Evolutionary conservation across 257 asterid species (phyloP).

Genomic region (Solanum pinnatisectum): DNA sequence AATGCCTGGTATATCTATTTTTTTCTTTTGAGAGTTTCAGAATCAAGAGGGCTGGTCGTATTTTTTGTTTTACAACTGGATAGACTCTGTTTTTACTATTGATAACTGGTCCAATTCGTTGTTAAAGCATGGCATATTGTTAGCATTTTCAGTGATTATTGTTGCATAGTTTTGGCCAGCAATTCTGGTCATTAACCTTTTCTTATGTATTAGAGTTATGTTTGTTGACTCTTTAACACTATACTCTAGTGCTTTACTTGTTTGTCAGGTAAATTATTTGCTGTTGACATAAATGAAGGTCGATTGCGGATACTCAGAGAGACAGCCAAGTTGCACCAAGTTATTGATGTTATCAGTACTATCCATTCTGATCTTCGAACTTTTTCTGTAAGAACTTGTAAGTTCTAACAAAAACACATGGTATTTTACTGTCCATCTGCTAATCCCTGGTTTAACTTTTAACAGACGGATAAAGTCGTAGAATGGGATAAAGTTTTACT

Average conservation of each 20-base stretch:
- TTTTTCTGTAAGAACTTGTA: constrained; percentile 40
- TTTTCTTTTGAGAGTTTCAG: not conserved
- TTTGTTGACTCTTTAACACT: not conserved
- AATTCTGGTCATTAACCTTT: not conserved
- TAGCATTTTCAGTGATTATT: not conserved
- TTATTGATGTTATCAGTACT: constrained; percentile 44
- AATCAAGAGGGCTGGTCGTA: not conserved
- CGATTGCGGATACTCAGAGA: constrained; percentile 83
- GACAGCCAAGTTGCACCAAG: constrained; percentile 68
- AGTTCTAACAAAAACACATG: not conserved
- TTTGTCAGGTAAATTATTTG: constrained; percentile 59
- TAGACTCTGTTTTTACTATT: not conserved
- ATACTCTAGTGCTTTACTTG: not conserved
- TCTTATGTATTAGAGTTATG: not conserved
- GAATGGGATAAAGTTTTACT: constrained; percentile 81
- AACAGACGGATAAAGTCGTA: constrained; percentile 33
- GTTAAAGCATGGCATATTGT: not conserved
- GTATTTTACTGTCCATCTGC: not conserved
- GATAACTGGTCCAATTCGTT: not conserved
- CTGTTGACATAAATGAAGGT: constrained; percentile 76
- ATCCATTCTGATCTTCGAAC: constrained; percentile 68
- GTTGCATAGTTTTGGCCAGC: not conserved
- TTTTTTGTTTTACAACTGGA: not conserved
- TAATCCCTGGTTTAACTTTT: not conserved
- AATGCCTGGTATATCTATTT: not conserved